phyloP scores from a whole-genome alignment of 2,329 filamentous ascomycete species.

The Elsinoe batatas region DNA sequence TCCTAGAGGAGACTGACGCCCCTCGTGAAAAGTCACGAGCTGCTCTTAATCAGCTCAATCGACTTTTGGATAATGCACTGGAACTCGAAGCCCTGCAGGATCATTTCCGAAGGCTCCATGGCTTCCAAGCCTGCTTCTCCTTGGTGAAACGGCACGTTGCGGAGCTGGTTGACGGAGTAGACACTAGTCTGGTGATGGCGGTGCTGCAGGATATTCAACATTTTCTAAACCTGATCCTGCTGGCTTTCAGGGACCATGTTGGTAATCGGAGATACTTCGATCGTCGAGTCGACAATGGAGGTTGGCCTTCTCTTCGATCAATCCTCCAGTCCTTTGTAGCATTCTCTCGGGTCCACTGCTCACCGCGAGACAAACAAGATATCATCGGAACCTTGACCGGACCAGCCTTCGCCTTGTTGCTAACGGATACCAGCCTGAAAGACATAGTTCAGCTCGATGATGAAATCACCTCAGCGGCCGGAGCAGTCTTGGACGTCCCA shows the following conservation, averaged over 20 bases:
- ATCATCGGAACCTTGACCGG: neutral
- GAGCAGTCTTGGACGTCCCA: no score
- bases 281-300: constrained; percentile 62
- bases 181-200: constrained; percentile 67
- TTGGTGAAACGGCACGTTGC: constrained; percentile 39
- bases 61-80: constrained; percentile 12
- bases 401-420: neutral
- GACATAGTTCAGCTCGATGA: neutral
- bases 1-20: constrained; percentile 8
- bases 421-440: neutral
- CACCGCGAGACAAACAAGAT: neutral
- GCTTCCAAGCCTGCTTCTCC: constrained; percentile 65
- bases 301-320: constrained; percentile 69
- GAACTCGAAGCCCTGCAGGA: constrained; percentile 41
- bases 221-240: constrained; percentile 62
- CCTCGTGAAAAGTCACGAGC: constrained; percentile 10
- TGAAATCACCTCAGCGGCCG: no score
- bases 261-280: constrained; percentile 85
- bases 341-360: neutral
- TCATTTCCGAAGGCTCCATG: constrained; percentile 69
- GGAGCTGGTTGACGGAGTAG: constrained; percentile 25
- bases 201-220: constrained; percentile 34
- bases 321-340: constrained; percentile 37
- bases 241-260: constrained; percentile 64
- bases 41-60: constrained; percentile 11